Conservation (phyloP, 2,329 filamentous ascomycete genomes). For the Hymenoscyphus scutula region DNA sequence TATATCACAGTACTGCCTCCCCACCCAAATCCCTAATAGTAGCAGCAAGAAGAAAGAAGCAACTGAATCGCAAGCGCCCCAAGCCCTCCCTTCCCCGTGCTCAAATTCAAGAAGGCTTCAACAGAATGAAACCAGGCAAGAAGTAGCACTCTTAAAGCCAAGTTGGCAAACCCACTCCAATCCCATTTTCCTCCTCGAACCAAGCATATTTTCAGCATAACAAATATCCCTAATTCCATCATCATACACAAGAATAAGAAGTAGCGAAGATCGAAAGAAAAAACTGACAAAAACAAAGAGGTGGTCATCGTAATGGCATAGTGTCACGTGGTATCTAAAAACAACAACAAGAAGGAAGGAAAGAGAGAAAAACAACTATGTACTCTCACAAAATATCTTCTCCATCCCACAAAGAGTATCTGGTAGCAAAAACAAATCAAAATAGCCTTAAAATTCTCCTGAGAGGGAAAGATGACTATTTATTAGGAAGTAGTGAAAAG, state of each 20-base stretch:
- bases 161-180: too few relatives aligned
- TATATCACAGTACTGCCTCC: too few relatives aligned
- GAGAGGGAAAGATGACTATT: background rate
- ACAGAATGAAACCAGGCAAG: too few relatives aligned
- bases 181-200: too few relatives aligned
- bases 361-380: background rate
- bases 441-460: background rate
- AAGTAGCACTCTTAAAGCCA: too few relatives aligned
- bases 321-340: slow-evolving; percentile 2
- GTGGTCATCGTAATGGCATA: background rate
- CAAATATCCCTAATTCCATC: background rate
- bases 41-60: too few relatives aligned
- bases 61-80: too few relatives aligned
- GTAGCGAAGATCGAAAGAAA: background rate
- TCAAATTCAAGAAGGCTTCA: too few relatives aligned
- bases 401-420: background rate
- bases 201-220: too few relatives aligned
- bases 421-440: background rate
- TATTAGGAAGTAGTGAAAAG: background rate
- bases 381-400: background rate
- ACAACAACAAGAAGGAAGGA: background rate
- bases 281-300: background rate
- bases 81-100: too few relatives aligned
- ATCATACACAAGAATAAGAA: background rate
- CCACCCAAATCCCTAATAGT: too few relatives aligned